Percentiles rank a stretch among this genome's conserved stretches.
phyloP scores from a whole-genome alignment of 2,329 filamentous ascomycete genomes.

The Sclerotinia minor region DNA sequence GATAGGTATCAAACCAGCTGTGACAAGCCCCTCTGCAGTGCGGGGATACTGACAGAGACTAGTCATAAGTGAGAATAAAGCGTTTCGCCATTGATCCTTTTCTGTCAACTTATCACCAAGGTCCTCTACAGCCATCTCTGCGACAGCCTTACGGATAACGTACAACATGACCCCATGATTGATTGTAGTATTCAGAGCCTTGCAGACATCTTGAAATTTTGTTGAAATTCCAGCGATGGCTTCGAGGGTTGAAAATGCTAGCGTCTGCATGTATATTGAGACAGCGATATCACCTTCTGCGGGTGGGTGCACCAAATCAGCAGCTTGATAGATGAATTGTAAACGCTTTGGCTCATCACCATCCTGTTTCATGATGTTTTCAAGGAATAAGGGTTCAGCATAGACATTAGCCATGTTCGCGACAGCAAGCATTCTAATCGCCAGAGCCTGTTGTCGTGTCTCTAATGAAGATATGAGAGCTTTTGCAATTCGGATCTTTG shows the following conservation, averaged over 20 bases:
- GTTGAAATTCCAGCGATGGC: constrained; percentile 79
- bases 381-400: constrained; percentile 76
- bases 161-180: constrained; percentile 96
- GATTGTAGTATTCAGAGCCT: constrained; percentile 91
- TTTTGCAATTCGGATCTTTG: constrained; percentile 80
- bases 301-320: constrained; percentile 85
- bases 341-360: constrained; percentile 84
- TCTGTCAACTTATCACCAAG: constrained; percentile 62
- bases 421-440: constrained; percentile 80
- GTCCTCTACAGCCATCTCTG: constrained; percentile 69
- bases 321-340: constrained; percentile 88
- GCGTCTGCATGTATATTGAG: constrained; percentile 76
- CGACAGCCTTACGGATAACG: constrained; percentile 84
- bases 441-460: constrained; percentile 72
- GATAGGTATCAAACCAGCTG: constrained; percentile 85
- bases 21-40: constrained; percentile 79
- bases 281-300: constrained; percentile 66
- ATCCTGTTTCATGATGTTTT: constrained; percentile 84
- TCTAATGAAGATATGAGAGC: constrained; percentile 67
- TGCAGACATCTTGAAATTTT: constrained; percentile 78
- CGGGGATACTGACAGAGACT: constrained; percentile 74
- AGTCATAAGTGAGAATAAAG: constrained; percentile 82
- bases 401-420: constrained; percentile 91
- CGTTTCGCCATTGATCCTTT: constrained; percentile 85
- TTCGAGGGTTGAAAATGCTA: constrained; percentile 78